Conservation (phyloP, 768 basidiomycete species). For the Fomitopsis pulvina region DNA sequence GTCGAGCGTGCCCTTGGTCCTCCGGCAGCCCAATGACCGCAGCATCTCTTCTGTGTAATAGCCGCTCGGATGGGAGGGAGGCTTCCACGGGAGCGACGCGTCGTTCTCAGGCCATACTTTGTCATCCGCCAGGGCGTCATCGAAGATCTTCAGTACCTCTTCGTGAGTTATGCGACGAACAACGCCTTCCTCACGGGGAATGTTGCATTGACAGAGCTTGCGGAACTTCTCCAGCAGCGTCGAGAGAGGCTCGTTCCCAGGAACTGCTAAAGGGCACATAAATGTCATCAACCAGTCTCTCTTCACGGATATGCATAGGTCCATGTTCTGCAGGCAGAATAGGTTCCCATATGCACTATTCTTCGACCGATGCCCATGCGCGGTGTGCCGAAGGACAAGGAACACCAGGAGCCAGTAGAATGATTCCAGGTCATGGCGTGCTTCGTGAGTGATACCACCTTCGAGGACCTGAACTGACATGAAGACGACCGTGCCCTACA, state of each 20-base stretch:
- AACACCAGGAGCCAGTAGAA: conserved; percentile 11
- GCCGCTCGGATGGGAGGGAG: too few species aligned
- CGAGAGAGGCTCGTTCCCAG: not conserved
- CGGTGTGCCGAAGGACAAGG: conserved; percentile 6
- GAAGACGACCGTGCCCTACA: conserved; percentile 6
- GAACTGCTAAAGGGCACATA: not conserved
- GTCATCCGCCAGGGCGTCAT: too few species aligned
- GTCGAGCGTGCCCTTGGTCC: too few species aligned
- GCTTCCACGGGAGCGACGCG: too few species aligned
- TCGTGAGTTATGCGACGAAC: not conserved
- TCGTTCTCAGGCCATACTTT: too few species aligned
- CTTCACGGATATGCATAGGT: not conserved
- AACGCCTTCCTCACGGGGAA: not conserved
- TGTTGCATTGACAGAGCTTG: not conserved
- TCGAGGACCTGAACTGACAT: conserved; percentile 4
- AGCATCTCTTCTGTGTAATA: too few species aligned
- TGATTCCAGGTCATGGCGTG: conserved; percentile 8
- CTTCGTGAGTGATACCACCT: not conserved
- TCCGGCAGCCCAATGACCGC: too few species aligned
- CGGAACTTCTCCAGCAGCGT: not conserved
- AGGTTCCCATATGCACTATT: conserved; percentile 59
- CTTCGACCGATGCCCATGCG: conserved; percentile 52
- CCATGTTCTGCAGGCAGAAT: conserved; percentile 26
- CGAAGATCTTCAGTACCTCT: not conserved
- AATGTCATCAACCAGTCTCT: not conserved